Evolutionary conservation across 257 asterid species (phyloP), one percentile per base, ranked within the genome.

Genomic region (Nicotiana noctiflora): DNA sequence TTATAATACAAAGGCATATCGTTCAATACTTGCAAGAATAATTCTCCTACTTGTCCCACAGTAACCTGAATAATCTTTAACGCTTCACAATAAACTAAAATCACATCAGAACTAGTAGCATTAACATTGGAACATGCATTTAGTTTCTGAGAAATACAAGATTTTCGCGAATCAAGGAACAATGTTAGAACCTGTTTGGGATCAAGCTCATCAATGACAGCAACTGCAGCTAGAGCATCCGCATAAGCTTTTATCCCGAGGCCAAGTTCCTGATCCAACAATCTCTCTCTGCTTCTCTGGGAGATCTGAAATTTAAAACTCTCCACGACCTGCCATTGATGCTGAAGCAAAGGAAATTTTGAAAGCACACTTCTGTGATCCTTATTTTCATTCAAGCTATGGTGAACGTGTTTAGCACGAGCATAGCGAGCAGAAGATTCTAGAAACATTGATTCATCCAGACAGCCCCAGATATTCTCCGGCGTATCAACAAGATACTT

Each of bases 401-500:
- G 81, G 84, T 96, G 97, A 70, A 92, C 99, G 10, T 92, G 94
- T 77, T 94, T 96, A 2, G 99, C 98, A 3, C 98, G 92, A 64
- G 92, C 88, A 83, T 96, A 96, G 49, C 99, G 91, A 4, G 98
- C 96, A 6, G 99, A 91, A 25, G 97, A 87, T 79, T 96, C 98
- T 4, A 93, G 87, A 83, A 92, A 94, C 99, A 96, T 96, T 14
- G 91, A 94, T 81, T 96, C 99, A 72, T 96, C 99, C 8, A 96
- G 92, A 83, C 99, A 91, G 37, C 99, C 99, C 99, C 99, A 96
- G 4, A 96, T 96, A 83, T 96, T 94, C 65, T 96, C 99, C 14
- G 98, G 99, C 49, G 98, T 94, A 86, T 96, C 99, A n/a, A 96
- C 99, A 29, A 96, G 88, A 87, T 96, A 96, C 93, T 96, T 96